Evolutionary conservation across 2,329 filamentous ascomycete genomes (phyloP).

Genomic region (Emergomyces orientalis): DNA sequence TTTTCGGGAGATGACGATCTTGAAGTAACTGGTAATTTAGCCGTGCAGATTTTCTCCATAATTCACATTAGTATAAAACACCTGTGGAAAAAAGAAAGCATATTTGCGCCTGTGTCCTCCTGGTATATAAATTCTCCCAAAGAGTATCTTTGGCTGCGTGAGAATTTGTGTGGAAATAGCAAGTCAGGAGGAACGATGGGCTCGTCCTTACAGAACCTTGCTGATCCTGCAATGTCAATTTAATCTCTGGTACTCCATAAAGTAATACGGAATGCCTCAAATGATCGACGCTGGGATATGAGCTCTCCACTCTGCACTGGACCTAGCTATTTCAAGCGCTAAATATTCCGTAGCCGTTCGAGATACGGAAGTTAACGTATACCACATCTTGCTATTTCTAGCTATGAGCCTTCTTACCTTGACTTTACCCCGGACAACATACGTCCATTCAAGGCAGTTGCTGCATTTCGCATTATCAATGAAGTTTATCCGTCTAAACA

Average conservation of each 20-base stretch:
- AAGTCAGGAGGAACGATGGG: too few species aligned
- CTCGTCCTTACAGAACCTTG: too few species aligned
- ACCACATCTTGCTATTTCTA: background rate
- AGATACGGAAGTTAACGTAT: background rate
- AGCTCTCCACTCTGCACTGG: background rate
- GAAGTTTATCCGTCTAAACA: background rate
- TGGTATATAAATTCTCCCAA: too few species aligned
- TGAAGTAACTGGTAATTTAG: background rate
- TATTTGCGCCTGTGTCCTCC: too few species aligned
- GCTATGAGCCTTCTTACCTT: background rate
- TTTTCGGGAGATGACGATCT: background rate
- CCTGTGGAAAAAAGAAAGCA: background rate
- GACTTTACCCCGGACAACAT: background rate
- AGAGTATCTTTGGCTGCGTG: too few species aligned
- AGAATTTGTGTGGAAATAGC: too few species aligned
- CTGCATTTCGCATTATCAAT: background rate
- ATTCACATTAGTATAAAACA: background rate
- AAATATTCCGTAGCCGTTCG: background rate
- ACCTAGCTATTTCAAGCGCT: background rate
- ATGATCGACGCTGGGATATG: background rate
- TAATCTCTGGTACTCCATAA: background rate
- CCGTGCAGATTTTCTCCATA: background rate
- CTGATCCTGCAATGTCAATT: too few species aligned
- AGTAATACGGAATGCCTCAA: background rate
- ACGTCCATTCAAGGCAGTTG: too few species aligned